These are phyloP conservation scores for Pestalotiopsis sp. DNA, from an alignment of 2,329 filamentous ascomycete genomes.

Conservation along the genomic window DNA sequence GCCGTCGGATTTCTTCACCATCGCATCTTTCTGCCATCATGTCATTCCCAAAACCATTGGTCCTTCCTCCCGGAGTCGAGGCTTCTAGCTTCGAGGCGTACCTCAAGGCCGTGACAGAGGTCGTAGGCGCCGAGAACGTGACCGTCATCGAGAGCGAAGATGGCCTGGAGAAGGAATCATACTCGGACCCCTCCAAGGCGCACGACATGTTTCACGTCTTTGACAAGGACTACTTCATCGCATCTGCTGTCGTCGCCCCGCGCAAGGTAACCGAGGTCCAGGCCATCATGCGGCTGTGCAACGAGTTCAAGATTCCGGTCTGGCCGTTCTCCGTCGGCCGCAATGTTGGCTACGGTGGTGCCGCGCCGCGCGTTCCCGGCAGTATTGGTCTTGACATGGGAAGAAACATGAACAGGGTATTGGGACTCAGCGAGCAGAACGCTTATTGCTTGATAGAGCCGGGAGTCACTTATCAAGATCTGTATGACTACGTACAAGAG, in stretches of 20 bases:
- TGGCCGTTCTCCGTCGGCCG: conserved; percentile 33
- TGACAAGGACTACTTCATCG: conserved; percentile 48
- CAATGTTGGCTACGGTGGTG: conserved; percentile 54
- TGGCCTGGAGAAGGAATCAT: background rate
- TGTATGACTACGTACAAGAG: conserved; percentile 51
- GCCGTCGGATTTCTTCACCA: background rate
- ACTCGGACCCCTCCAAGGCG: conserved; percentile 16
- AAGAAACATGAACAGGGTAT: conserved; percentile 53
- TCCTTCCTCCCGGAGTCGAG: conserved; percentile 2
- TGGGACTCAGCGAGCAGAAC: conserved; percentile 53
- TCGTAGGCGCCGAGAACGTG: conserved; percentile 4
- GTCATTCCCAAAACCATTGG: background rate
- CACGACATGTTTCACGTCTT: conserved; percentile 46
- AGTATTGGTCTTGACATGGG: conserved; percentile 55
- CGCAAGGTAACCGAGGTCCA: conserved; percentile 35
- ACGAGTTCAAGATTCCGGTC: conserved; percentile 31
- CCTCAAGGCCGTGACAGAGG: conserved; percentile 3
- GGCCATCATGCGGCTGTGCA: conserved; percentile 34
- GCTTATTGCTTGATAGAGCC: conserved; percentile 57
- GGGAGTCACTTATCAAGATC: conserved; percentile 54
- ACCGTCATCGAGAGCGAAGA: conserved; percentile 8
- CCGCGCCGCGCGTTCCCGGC: conserved; percentile 53
- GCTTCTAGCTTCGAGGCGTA: conserved; percentile 2
- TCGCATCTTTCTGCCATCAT: background rate
- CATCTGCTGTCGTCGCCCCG: conserved; percentile 43